Evolutionary conservation across 2,329 filamentous ascomycete genomes (phyloP).

Genomic region (Clonostachys chloroleuca): DNA sequence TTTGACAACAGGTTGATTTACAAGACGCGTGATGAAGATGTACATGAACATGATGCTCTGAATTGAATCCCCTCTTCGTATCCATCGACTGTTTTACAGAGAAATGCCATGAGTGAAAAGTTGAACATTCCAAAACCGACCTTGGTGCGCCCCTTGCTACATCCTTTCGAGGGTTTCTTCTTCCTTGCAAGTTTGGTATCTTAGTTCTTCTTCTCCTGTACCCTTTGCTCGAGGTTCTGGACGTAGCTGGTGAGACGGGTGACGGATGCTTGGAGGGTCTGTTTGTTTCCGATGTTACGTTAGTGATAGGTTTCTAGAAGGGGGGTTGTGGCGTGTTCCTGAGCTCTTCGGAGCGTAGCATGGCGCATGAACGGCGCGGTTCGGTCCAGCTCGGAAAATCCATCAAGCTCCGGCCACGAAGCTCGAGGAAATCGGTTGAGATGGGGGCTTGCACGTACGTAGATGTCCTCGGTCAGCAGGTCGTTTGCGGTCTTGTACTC

Average conservation of each 20-base stretch:
- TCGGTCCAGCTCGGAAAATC: background rate
- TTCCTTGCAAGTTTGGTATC: background rate
- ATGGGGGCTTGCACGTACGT: conserved; percentile 56
- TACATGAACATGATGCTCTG: too few relatives aligned
- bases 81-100: too few relatives aligned
- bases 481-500: conserved; percentile 95
- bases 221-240: conserved; percentile 74
- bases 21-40: too few relatives aligned
- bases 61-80: too few relatives aligned
- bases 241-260: conserved; percentile 84
- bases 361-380: background rate
- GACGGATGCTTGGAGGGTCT: conserved; percentile 86
- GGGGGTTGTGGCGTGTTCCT: too few relatives aligned
- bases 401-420: background rate
- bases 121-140: too few relatives aligned
- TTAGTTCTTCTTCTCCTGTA: conserved; percentile 69
- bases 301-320: conserved; percentile 1
- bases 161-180: background rate
- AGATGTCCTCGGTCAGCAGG: conserved; percentile 91
- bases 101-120: too few relatives aligned
- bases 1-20: too few relatives aligned
- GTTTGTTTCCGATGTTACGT: conserved; percentile 24
- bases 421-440: too few relatives aligned
- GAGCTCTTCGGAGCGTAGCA: background rate
- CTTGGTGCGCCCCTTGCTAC: too few relatives aligned